Evolutionary conservation across 2,329 filamentous ascomycete species (phyloP).

Genomic region (Talaromyces sp.): DNA sequence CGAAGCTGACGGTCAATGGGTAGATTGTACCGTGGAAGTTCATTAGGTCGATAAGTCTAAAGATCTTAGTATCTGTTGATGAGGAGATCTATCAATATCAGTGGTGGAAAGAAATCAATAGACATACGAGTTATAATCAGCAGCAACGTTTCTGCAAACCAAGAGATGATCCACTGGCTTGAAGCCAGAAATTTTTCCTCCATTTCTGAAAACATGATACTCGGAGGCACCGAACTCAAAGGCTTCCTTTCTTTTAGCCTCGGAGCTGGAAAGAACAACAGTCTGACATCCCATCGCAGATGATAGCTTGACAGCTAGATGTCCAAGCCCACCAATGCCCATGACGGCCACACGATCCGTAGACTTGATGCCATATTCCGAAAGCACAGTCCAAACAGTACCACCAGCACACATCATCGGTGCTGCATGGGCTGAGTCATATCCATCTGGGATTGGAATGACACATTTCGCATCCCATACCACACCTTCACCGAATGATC

Average conservation of each 20-base stretch:
- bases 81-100: too few species aligned
- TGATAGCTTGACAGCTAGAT: constrained; percentile 70
- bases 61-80: constrained; percentile 9
- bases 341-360: constrained; percentile 71
- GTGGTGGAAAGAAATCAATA: not conserved
- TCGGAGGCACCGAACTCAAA: constrained; percentile 29
- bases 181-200: constrained; percentile 20
- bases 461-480: constrained; percentile 40
- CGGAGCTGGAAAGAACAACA: constrained; percentile 34
- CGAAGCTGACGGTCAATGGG: constrained; percentile 27
- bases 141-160: constrained; percentile 26
- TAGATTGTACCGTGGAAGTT: constrained; percentile 27
- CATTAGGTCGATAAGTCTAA: constrained; percentile 28
- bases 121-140: constrained; percentile 29
- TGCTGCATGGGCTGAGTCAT: constrained; percentile 34
- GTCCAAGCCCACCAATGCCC: constrained; percentile 71
- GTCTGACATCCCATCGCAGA: constrained; percentile 68
- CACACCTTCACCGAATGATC: constrained; percentile 34
- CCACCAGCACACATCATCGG: constrained; percentile 43
- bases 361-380: constrained; percentile 61
- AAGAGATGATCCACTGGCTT: constrained; percentile 29
- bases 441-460: constrained; percentile 41
- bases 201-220: constrained; percentile 28
- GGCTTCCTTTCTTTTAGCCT: constrained; percentile 31
- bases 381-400: constrained; percentile 59